Evolutionary conservation across 352 stramenopile genomes (phyloP).

Genomic region (Phytophthora vignae): DNA sequence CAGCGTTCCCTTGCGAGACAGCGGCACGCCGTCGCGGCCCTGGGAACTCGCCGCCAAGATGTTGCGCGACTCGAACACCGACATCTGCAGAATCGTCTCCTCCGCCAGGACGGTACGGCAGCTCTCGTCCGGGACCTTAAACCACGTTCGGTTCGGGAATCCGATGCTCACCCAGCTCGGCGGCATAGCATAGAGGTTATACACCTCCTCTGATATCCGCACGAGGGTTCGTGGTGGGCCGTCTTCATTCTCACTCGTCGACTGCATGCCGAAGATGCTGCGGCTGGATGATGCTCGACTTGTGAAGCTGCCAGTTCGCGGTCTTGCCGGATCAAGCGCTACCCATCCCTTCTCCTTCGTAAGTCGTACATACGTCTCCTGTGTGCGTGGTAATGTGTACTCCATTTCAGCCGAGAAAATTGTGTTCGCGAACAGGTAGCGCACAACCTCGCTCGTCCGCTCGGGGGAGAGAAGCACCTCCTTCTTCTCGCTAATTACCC

Average conservation of each 20-base stretch:
- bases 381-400: constrained; percentile 77
- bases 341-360: constrained; percentile 87
- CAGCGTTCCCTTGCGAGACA: constrained; percentile 63
- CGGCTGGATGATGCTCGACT: constrained; percentile 23
- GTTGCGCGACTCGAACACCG: constrained; percentile 75
- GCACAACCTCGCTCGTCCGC: constrained; percentile 68
- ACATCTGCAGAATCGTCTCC: constrained; percentile 78
- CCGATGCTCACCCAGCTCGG: constrained; percentile 85
- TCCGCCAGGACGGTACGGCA: constrained; percentile 72
- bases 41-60: constrained; percentile 79
- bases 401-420: constrained; percentile 86
- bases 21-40: constrained; percentile 69
- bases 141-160: constrained; percentile 82
- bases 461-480: constrained; percentile 81
- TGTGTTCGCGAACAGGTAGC: constrained; percentile 67
- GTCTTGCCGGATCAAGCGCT: constrained; percentile 47
- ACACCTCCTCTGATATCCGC: constrained; percentile 77
- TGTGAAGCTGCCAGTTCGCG: constrained; percentile 35
- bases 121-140: constrained; percentile 79
- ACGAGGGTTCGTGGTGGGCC: constrained; percentile 49
- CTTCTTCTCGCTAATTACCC: constrained; percentile 73
- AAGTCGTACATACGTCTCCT: constrained; percentile 77
- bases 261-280: constrained; percentile 33
- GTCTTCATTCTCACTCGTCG: constrained; percentile 26
- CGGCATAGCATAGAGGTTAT: constrained; percentile 80